Conservation (phyloP, 352 stramenopile genomes). For the Pythium inflatum region DNA sequence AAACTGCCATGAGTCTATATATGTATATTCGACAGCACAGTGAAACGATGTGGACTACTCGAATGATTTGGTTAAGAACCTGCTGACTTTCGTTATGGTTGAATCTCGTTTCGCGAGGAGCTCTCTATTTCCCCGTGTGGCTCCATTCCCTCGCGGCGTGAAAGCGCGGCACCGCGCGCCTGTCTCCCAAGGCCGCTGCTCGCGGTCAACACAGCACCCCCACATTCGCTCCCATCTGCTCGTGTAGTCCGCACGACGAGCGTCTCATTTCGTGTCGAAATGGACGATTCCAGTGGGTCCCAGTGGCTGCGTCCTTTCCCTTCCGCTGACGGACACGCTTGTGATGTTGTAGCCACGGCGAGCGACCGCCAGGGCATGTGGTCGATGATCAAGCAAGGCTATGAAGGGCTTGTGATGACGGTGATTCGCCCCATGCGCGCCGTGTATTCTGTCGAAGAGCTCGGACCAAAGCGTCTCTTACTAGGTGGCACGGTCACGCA, state of each 20-base stretch:
- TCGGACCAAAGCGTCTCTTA: slow-evolving; percentile 61
- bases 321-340: slow-evolving; percentile 15
- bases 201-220: background rate
- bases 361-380: slow-evolving; percentile 74
- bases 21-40: background rate
- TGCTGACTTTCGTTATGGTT: slow-evolving; percentile 4
- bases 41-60: slow-evolving; percentile 7
- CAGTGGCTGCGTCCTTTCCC: background rate
- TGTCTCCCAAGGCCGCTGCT: too few species aligned
- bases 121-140: background rate
- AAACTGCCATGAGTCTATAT: background rate
- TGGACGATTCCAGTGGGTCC: slow-evolving; percentile 36
- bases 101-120: slow-evolving; percentile 5
- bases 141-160: background rate
- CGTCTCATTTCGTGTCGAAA: background rate
- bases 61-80: slow-evolving; percentile 23
- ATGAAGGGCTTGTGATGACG: slow-evolving; percentile 80
- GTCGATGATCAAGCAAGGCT: slow-evolving; percentile 82
- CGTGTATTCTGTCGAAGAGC: slow-evolving; percentile 63
- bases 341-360: slow-evolving; percentile 22
- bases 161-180: background rate
- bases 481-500: slow-evolving; percentile 65
- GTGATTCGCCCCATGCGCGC: slow-evolving; percentile 78
- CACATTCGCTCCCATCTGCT: background rate
- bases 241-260: too few species aligned